Percentiles rank a stretch among this genome's conserved stretches.
Evolutionary conservation across 805 yeast species (phyloP).

Genomic region (Monosporozyma solicola): DNA sequence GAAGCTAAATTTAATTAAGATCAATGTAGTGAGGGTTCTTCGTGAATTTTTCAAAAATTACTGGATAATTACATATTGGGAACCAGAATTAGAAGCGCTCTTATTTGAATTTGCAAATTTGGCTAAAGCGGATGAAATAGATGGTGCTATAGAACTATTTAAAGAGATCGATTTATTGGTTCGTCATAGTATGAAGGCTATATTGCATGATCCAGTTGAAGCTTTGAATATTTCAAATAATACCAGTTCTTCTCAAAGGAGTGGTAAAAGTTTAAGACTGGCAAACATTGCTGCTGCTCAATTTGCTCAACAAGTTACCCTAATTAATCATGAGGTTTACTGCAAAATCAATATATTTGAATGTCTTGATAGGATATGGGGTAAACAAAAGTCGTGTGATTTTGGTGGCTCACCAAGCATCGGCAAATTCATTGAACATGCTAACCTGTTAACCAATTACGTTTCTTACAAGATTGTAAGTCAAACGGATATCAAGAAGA

Average conservation of each 20-base stretch:
- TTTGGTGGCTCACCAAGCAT: conserved; percentile 46
- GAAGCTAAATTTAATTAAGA: conserved; percentile 58
- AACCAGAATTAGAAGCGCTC: conserved; percentile 31
- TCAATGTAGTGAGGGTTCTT: conserved; percentile 57
- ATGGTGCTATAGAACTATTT: conserved; percentile 36
- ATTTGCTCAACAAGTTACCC: conserved; percentile 75
- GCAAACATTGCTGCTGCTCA: conserved; percentile 64
- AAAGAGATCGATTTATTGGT: conserved; percentile 21
- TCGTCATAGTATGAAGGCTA: background rate
- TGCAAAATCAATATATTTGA: conserved; percentile 64
- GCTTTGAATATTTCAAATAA: background rate
- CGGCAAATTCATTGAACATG: conserved; percentile 55
- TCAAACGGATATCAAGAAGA: conserved; percentile 50
- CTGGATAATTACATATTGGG: conserved; percentile 58
- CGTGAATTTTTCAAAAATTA: conserved; percentile 54
- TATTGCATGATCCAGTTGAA: background rate
- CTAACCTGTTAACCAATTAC: conserved; percentile 76
- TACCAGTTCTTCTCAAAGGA: background rate
- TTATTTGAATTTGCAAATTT: conserved; percentile 35
- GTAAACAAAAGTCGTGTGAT: conserved; percentile 45
- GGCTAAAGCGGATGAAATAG: conserved; percentile 34
- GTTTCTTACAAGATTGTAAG: conserved; percentile 68
- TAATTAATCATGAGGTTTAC: conserved; percentile 65
- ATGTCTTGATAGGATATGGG: conserved; percentile 71
- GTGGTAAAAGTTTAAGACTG: conserved; percentile 37